Evolutionary conservation across 164 flowering plant genomes (phyloP).

Genomic region (Tetrastigma voinierianum): DNA sequence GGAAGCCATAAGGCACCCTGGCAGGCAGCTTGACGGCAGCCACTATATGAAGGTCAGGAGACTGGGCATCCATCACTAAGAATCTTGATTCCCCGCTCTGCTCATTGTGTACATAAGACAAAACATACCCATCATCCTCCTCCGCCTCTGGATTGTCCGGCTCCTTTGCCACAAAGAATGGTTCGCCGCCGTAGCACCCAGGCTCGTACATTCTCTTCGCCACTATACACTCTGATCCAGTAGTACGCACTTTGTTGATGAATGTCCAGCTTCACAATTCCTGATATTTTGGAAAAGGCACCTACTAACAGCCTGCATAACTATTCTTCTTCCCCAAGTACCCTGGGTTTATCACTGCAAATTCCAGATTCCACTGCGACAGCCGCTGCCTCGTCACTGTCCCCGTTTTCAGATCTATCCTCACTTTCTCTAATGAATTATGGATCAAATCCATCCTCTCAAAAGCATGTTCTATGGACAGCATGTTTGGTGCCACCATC

Average conservation of each 20-base stretch:
- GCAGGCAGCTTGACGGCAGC: conserved; percentile 65
- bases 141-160: conserved; percentile 36
- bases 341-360: conserved; percentile 59
- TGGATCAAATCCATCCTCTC: conserved; percentile 64
- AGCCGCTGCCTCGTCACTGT: conserved; percentile 44
- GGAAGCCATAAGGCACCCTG: conserved; percentile 87
- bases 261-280: conserved; percentile 73
- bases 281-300: conserved; percentile 60
- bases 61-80: conserved; percentile 80
- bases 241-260: conserved; percentile 18
- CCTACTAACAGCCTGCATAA: conserved; percentile 56
- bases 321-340: conserved; percentile 48
- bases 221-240: conserved; percentile 55
- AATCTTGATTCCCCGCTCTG: conserved; percentile 54
- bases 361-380: conserved; percentile 59
- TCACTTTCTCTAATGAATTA: conserved; percentile 57
- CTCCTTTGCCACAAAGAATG: conserved; percentile 61
- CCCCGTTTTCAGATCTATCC: conserved; percentile 53
- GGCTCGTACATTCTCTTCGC: conserved; percentile 48
- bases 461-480: conserved; percentile 54
- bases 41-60: conserved; percentile 56
- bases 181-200: conserved; percentile 79
- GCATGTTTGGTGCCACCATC: conserved; percentile 62
- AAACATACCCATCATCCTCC: conserved; percentile 80
- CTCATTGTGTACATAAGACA: conserved; percentile 58